These are phyloP conservation scores for Heimioporus sp. DNA, from an alignment of 768 basidiomycete species.

Conservation along the genomic window DNA sequence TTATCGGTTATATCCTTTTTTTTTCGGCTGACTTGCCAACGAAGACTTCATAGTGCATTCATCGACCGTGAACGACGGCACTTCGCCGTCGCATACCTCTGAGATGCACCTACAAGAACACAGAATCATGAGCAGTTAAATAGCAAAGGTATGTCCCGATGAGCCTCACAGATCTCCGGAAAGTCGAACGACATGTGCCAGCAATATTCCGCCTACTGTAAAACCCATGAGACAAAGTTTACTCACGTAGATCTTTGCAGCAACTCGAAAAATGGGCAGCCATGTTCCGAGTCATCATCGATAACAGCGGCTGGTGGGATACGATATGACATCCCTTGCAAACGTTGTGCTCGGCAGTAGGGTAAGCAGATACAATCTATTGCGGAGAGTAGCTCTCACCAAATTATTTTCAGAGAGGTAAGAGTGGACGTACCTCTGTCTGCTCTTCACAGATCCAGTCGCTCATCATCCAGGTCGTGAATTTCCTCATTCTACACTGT, in stretches of 20 bases:
- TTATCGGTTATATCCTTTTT: not conserved
- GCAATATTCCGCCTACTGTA: slow-evolving; percentile 6
- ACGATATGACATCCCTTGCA: slow-evolving; percentile 4
- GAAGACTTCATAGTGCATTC: slow-evolving; percentile 2
- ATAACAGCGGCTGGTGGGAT: rapidly evolving
- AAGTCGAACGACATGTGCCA: slow-evolving; percentile 17
- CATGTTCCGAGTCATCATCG: not conserved
- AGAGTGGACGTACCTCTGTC: not conserved
- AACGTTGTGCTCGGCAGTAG: slow-evolving; percentile 1
- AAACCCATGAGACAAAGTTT: slow-evolving; percentile 1
- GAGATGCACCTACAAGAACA: not conserved
- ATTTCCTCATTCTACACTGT: no score
- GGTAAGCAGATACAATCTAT: not conserved
- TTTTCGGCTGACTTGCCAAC: not conserved
- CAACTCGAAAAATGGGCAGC: no score
- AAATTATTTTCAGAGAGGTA: no score
- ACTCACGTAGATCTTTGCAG: no score
- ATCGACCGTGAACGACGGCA: not conserved
- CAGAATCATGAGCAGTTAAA: slow-evolving; percentile 16
- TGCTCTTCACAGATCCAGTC: not conserved
- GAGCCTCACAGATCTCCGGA: slow-evolving; percentile 5
- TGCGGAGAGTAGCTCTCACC: no score
- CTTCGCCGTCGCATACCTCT: not conserved
- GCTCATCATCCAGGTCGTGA: not conserved
- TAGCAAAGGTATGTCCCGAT: slow-evolving; percentile 12